A percentile compares a stretch with the other conserved stretches of the same genome.
These are phyloP conservation scores for Xenoacremonium recifei DNA, from an alignment of 2,329 filamentous ascomycete species.

Conservation along the genomic window DNA sequence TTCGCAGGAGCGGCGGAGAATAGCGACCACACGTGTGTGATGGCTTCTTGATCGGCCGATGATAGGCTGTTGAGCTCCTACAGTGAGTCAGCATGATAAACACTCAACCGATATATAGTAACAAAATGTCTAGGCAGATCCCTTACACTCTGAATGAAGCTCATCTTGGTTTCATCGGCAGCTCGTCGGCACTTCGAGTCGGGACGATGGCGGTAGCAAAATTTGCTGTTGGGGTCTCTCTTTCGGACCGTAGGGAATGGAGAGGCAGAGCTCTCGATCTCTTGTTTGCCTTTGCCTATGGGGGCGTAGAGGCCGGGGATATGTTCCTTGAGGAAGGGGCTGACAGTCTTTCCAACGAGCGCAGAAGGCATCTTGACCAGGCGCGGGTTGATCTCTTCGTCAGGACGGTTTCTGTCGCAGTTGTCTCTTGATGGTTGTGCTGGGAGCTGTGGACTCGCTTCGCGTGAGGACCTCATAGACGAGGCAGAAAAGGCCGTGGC, in stretches of 20 bases:
- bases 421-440: slow-evolving; percentile 36
- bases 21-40: slow-evolving; percentile 95
- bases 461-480: slow-evolving; percentile 14
- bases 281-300: slow-evolving; percentile 56
- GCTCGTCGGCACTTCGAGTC: slow-evolving; percentile 92
- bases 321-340: slow-evolving; percentile 86
- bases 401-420: slow-evolving; percentile 50
- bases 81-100: slow-evolving; percentile 4
- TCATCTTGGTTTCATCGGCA: slow-evolving; percentile 95
- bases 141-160: slow-evolving; percentile 80
- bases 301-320: slow-evolving; percentile 88
- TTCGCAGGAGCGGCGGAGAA: slow-evolving; percentile 95
- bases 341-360: slow-evolving; percentile 74
- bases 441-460: slow-evolving; percentile 11
- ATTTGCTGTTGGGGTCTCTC: slow-evolving; percentile 75
- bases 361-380: slow-evolving; percentile 60
- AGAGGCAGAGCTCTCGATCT: slow-evolving; percentile 12
- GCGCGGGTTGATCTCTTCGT: slow-evolving; percentile 48
- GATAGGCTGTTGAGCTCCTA: slow-evolving; percentile 81
- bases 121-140: background rate
- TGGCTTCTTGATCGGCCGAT: slow-evolving; percentile 86
- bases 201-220: slow-evolving; percentile 91
- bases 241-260: slow-evolving; percentile 31
- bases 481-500: slow-evolving; percentile 10
- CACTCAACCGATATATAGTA: background rate